Base-by-base conservation (phyloP, 495 filamentous ascomycete genomes). In the Talaromyces nanjingensis region DNA sequence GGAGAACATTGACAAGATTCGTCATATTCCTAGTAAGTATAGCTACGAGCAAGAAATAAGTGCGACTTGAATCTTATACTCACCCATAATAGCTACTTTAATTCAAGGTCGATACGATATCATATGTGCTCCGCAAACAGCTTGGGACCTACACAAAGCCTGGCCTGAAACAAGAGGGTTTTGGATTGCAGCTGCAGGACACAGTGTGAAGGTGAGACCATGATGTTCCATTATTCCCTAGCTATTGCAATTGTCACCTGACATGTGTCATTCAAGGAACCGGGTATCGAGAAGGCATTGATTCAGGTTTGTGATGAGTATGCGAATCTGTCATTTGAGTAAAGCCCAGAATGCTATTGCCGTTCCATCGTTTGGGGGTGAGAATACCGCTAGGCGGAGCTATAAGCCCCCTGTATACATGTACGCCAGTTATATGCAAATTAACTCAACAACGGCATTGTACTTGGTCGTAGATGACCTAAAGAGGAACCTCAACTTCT, bases 401-500 rank as follows among this genome's bases (percentile, higher is more conserved):
- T 42, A 42, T 42, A 42, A 16, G 37, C 37, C 37, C 29, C 12
- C 11, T 42, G 16, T 16, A 42, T 16, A 5, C 12, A 12, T 42
- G 14, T 42, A 42, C 9, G 37, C 37, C 4, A 42, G 2, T 42
- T 42, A 42, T 42, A 16, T n/a, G 9, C 37, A 16, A 42, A 42
- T 37, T 12, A 12, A 49, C 6, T 12, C 11, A 42, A 29, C 6
- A 56, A n/a, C 6, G 11, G 16, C 20, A 25, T 25, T 29, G 12
- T n/a, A 29, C 20, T 56, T 27, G 22, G 16, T 14, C 6, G 11
- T 37, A 56, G 22, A 29, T 29, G 29, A 24, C 14, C 66, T 55
- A 96, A 55, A 90, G 66, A 14, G 92, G 93, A 53, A 83, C 85
- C 58, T 88, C 89, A 1, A 96, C 84, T 62, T 76, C 76, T 16